Evolutionary conservation across 768 basidiomycete species (phyloP), one percentile per base, ranked within the genome.

Genomic region (Pisolithus albus): DNA sequence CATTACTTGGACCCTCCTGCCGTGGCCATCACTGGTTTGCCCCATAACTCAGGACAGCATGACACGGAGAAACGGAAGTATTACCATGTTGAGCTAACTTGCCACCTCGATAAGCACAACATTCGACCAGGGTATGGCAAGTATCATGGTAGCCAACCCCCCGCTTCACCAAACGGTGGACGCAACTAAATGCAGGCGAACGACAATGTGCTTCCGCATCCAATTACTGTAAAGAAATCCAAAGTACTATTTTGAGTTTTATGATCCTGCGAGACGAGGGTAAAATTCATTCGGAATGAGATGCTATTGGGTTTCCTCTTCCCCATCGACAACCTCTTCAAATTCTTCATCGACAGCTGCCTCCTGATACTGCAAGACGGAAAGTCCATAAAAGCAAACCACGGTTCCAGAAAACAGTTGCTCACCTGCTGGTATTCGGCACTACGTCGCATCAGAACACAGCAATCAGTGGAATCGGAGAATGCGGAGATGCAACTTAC

Each of bases 371-470:
- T 84, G 56, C 46, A 52, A 51, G 21, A 40, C 24, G 15, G 36
- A 39, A 21, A 32, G n/a, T 45, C 5, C 21, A 44, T 53, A 19
- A 36, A 15, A 47, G 10, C 19, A 28, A 21, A 36, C 19, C 21
- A 24, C 11, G 8, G 7, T 50, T 40, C 24, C 9, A 9, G 38
- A 47, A 1, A 40, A 54, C 39, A 52, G 40, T 32, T 41, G 48
- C 69, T 56, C 59, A 82, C 86, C 76, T 89, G 89, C 65, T 93
- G 90, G 71, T 95, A 95, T 64, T 97, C 93, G 51, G 89, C 79
- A 53, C 88, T 90, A 48, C n/a, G 55, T 2, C 2, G 21, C 23
- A 52, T 49, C 30, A 6, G 21, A 10, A 59, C 32, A 59, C 21
- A 48, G 38, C 54, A 36, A 57, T 37, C 15, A 21, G 23, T 55